Evolutionary conservation across 116 monocot species (phyloP), one percentile per base, ranked within the genome.

Genomic region (Phalaenopsis hybrid): DNA sequence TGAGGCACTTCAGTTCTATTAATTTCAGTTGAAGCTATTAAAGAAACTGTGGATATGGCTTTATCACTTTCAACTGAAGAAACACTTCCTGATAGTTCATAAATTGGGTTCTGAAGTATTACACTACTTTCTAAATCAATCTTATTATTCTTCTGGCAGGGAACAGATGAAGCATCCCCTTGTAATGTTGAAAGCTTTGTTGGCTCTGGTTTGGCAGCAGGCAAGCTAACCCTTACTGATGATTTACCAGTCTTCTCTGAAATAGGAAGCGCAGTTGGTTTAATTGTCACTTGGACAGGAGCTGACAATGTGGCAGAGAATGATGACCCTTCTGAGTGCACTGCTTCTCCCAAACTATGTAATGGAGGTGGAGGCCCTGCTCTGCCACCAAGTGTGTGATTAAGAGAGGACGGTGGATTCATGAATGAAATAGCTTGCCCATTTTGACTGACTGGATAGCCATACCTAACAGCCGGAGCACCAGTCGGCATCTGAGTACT

Each of bases 391-490:
- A 83, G 78, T 20, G 69, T n/a, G 5, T 79, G 46, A 59, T 81
- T 89, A 9, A 81, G 44, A 37, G 77, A 44, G 49, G 82, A 85
- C 15, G 55, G 55, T 6, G 72, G 84, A 88, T 57, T 83, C 79
- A 48, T 81, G 70, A 82, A 89, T 46, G 87, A 81, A 46, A 90
- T 75, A 9, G 84, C 0, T 57, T 82, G 83, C 4, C 85, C 92
- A 70, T 70, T 79, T 77, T 91, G 94, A 21, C 79, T 76, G 46
- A 87, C 82, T 58, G 90, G 78, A 78, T 89, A 90, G 61, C 84
- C 84, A 88, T 81, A 91, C 68, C 86, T 88, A 28, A 89, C 79
- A 77, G 85, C 81, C 75, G 92, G 92, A 83, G 91, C 82, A 33
- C 82, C 81, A 17, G 74, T 85, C 50, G 84, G 31, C 86, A 93